phyloP scores from a whole-genome alignment of 164 flowering plant genomes.

The Akebia trifoliata region DNA sequence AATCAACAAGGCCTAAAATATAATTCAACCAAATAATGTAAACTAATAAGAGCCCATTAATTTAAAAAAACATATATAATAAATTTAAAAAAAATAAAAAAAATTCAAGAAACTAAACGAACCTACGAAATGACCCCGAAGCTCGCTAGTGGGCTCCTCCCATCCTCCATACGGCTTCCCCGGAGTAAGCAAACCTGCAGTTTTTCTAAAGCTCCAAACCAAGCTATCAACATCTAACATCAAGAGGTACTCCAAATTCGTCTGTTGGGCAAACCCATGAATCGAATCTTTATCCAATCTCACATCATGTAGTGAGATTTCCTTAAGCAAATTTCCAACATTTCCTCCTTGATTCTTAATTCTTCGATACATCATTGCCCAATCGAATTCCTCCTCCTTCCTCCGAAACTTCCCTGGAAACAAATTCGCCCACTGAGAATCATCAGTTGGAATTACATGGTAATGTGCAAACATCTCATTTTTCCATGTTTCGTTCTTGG shows the following conservation, averaged over 20 bases:
- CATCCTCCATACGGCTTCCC: constrained; percentile 78
- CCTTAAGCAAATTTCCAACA: constrained; percentile 57
- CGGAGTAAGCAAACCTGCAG: constrained; percentile 59
- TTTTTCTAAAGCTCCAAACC: constrained; percentile 87
- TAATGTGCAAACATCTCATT: constrained; percentile 48
- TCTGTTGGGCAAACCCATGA: constrained; percentile 70
- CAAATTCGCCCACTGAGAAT: constrained; percentile 58
- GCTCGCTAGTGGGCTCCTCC: constrained; percentile 64
- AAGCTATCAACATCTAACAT: constrained; percentile 73
- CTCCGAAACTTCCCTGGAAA: constrained; percentile 55
- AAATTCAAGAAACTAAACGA: constrained; percentile 17
- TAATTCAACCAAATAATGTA: not conserved
- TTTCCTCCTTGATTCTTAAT: constrained; percentile 46
- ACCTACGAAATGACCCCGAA: constrained; percentile 98
- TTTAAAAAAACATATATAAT: not conserved
- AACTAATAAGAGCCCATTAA: not conserved
- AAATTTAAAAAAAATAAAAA: not conserved
- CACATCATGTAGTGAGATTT: constrained; percentile 72
- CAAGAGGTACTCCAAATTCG: constrained; percentile 85
- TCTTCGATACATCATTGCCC: constrained; percentile 56
- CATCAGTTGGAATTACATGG: constrained; percentile 75
- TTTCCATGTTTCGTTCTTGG: constrained; percentile 60
- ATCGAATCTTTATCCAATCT: constrained; percentile 48
- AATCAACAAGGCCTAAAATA: too few relatives aligned
- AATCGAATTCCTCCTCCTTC: constrained; percentile 43